These are phyloP conservation scores for Tricholoma saponaceum DNA, from an alignment of 768 basidiomycete genomes.

Conservation along the genomic window DNA sequence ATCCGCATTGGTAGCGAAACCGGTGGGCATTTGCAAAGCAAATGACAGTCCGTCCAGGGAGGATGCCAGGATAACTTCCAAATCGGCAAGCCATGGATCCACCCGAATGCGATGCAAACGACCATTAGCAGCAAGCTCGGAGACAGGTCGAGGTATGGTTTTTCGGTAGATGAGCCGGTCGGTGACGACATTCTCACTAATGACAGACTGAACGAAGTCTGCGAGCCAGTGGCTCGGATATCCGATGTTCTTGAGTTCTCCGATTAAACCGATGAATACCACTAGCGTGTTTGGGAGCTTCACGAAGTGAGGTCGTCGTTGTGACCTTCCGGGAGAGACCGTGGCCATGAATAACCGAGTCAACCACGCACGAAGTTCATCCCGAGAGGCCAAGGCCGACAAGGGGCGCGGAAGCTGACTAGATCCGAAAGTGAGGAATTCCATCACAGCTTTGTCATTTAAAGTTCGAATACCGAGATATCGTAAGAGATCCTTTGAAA, in stretches of 20 bases:
- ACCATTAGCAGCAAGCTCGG: slow-evolving; percentile 15
- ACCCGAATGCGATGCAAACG: slow-evolving; percentile 19
- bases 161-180: slow-evolving; percentile 23
- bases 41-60: slow-evolving; percentile 18
- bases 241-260: slow-evolving; percentile 27
- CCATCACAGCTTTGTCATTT: slow-evolving; percentile 17
- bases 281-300: slow-evolving; percentile 30
- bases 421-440: slow-evolving; percentile 12
- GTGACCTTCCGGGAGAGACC: slow-evolving; percentile 20
- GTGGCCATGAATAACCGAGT: slow-evolving; percentile 27
- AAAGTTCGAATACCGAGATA: slow-evolving; percentile 23
- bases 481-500: slow-evolving; percentile 22
- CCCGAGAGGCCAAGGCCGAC: slow-evolving; percentile 15
- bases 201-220: slow-evolving; percentile 24
- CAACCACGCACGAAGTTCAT: slow-evolving; percentile 29
- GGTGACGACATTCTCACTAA: slow-evolving; percentile 21
- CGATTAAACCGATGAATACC: slow-evolving; percentile 27
- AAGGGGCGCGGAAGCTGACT: slow-evolving; percentile 16
- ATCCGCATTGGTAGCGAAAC: slow-evolving; percentile 10
- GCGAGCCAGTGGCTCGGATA: slow-evolving; percentile 35
- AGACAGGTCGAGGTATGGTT: slow-evolving; percentile 22
- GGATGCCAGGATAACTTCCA: slow-evolving; percentile 21
- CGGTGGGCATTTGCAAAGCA: slow-evolving; percentile 15
- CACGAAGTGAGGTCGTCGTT: slow-evolving; percentile 18
- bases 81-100: slow-evolving; percentile 23